Percentiles rank a stretch among this genome's conserved stretches.
Conservation (phyloP, 495 filamentous ascomycete species). For the Bacidia rubella region DNA sequence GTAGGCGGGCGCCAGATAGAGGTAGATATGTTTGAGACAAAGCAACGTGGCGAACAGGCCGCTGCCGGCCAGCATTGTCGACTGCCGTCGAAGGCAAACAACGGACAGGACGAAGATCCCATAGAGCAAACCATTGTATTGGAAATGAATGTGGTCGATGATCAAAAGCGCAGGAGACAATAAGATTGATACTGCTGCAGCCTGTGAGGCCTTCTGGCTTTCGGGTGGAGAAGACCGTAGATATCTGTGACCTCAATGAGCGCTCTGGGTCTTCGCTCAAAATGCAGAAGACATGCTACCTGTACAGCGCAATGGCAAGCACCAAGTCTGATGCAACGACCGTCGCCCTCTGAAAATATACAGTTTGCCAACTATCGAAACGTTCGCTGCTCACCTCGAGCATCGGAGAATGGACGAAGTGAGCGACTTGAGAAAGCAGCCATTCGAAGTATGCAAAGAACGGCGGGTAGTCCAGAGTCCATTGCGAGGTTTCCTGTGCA, state of each 20-base stretch:
- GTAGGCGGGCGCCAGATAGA: conserved; percentile 92
- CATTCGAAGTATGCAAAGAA: conserved; percentile 98
- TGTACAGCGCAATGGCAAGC: conserved; percentile 68
- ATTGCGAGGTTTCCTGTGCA: conserved; percentile 76
- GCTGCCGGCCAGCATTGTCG: conserved; percentile 63
- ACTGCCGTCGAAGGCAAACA: conserved; percentile 62
- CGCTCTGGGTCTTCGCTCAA: background rate
- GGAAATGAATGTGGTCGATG: conserved; percentile 98
- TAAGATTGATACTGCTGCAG: conserved; percentile 75
- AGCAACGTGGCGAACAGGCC: conserved; percentile 71
- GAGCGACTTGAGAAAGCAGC: conserved; percentile 70
- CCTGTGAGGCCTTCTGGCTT: conserved; percentile 67
- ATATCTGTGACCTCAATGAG: conserved; percentile 35
- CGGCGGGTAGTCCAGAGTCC: conserved; percentile 96
- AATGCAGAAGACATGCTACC: conserved; percentile 29
- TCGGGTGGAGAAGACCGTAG: conserved; percentile 49
- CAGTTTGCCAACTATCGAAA: conserved; percentile 80
- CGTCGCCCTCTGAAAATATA: conserved; percentile 82
- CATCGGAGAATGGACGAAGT: conserved; percentile 66
- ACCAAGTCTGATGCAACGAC: conserved; percentile 82
- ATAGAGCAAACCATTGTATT: conserved; percentile 96
- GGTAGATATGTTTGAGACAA: conserved; percentile 96
- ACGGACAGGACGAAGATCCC: conserved; percentile 77
- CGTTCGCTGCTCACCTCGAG: conserved; percentile 64
- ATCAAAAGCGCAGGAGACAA: conserved; percentile 88